These are phyloP conservation scores for Daldinia decipiens DNA, from an alignment of 495 filamentous ascomycete genomes.

Conservation along the genomic window DNA sequence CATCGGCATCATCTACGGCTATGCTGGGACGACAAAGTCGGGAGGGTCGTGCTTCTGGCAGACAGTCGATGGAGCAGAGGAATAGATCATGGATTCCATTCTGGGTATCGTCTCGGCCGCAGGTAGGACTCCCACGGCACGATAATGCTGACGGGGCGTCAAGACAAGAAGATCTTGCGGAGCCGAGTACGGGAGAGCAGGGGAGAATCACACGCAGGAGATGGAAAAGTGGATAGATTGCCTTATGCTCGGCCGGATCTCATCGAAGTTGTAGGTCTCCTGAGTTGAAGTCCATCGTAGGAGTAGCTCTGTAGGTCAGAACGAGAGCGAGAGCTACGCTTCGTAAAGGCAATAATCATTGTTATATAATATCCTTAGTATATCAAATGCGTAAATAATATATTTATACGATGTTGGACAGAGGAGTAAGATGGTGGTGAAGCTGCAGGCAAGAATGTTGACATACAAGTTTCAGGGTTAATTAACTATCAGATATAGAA, in stretches of 20 bases:
- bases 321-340: not conserved
- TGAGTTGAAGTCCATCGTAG: not conserved
- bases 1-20: not conserved
- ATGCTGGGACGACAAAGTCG: not conserved
- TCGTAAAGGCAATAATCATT: too few relatives aligned
- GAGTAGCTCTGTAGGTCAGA: not conserved
- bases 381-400: not conserved
- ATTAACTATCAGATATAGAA: too few relatives aligned
- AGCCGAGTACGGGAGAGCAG: not conserved
- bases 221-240: slow-evolving; percentile 31
- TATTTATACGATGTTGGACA: not conserved
- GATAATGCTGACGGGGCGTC: not conserved
- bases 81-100: slow-evolving; percentile 26
- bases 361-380: not conserved
- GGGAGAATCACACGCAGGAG: slow-evolving; percentile 11
- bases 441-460: too few relatives aligned
- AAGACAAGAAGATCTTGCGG: not conserved
- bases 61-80: slow-evolving; percentile 12
- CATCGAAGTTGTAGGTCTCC: not conserved
- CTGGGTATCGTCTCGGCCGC: slow-evolving; percentile 19
- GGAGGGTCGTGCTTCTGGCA: not conserved
- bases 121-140: not conserved
- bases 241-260: not conserved
- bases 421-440: not conserved
- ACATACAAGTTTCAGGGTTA: too few relatives aligned